phyloP scores from a whole-genome alignment of 176 grass and related monocot genomes.

The Eremochloa ophiuroides region DNA sequence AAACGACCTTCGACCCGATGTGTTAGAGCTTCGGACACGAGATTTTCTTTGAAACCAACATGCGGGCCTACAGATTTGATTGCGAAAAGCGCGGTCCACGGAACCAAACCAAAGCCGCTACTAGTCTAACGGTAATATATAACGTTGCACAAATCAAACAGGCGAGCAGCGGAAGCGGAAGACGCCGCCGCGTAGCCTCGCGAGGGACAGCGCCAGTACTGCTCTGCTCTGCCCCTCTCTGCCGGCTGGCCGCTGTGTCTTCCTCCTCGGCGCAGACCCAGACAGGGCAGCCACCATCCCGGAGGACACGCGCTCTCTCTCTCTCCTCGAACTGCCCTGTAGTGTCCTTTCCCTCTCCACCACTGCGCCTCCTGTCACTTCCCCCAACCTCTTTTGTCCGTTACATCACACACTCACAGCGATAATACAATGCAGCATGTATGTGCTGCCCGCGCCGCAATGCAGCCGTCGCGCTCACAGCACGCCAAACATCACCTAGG shows the following conservation, averaged over 20 bases:
- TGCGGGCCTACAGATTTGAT: slow-evolving; percentile 18
- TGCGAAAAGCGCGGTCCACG: neutral
- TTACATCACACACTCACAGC: slow-evolving; percentile 24
- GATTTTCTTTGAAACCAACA: neutral
- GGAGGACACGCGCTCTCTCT: neutral
- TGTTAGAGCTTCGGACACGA: neutral
- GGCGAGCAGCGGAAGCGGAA: slow-evolving; percentile 10
- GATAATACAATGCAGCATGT: too few relatives aligned
- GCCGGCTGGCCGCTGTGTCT: neutral
- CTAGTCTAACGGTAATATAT: slow-evolving; percentile 37
- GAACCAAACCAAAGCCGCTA: neutral
- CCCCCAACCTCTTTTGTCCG: slow-evolving; percentile 45
- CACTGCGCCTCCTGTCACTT: slow-evolving; percentile 17
- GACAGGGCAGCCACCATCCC: neutral
- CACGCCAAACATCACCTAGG: slow-evolving; percentile 29
- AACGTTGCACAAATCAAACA: neutral
- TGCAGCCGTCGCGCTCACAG: slow-evolving; percentile 36
- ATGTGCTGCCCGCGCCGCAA: slow-evolving; percentile 15
- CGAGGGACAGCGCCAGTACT: neutral
- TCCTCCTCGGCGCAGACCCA: neutral
- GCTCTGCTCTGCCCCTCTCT: neutral
- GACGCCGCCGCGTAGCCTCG: neutral
- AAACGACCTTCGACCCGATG: neutral
- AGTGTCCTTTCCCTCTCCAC: neutral
- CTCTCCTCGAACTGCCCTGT: neutral